Percentiles rank a stretch among this genome's conserved stretches.
phyloP scores from a whole-genome alignment of 2,329 filamentous ascomycete genomes.

The Cercospora zeina region DNA sequence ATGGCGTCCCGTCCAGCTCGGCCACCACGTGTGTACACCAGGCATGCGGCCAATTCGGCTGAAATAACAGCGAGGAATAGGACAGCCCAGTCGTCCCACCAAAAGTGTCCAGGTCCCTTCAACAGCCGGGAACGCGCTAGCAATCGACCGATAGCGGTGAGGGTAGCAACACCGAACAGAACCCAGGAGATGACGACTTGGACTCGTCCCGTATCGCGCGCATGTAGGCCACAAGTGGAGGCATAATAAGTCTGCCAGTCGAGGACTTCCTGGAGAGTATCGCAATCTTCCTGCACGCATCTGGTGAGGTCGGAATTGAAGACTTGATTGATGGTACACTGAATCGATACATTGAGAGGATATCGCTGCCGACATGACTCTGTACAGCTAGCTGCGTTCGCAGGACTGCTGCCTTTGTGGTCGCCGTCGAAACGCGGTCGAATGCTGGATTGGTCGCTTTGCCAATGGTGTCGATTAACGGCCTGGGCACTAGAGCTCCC shows the following conservation, averaged over 20 bases:
- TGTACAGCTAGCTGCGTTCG: not conserved
- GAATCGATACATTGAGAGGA: not conserved
- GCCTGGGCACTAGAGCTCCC: not conserved
- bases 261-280: conserved; percentile 17
- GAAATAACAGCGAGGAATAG: conserved; percentile 12
- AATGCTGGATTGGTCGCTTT: not conserved
- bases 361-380: not conserved
- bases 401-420: not conserved
- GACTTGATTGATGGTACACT: conserved; percentile 10
- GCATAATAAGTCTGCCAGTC: conserved; percentile 24
- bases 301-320: conserved; percentile 19
- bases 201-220: conserved; percentile 8
- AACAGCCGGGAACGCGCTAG: conserved; percentile 17
- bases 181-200: conserved; percentile 13
- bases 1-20: conserved; percentile 18
- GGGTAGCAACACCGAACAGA: conserved; percentile 11
- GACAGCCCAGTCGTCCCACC: conserved; percentile 24
- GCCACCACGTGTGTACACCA: not conserved
- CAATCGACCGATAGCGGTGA: conserved; percentile 15
- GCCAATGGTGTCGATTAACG: not conserved
- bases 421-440: not conserved
- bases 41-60: conserved; percentile 14
- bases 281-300: conserved; percentile 18
- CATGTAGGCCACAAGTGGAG: conserved; percentile 10
- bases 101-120: conserved; percentile 20